Conservation (phyloP, 2,329 filamentous ascomycete species). For the Botrytis medusae region DNA sequence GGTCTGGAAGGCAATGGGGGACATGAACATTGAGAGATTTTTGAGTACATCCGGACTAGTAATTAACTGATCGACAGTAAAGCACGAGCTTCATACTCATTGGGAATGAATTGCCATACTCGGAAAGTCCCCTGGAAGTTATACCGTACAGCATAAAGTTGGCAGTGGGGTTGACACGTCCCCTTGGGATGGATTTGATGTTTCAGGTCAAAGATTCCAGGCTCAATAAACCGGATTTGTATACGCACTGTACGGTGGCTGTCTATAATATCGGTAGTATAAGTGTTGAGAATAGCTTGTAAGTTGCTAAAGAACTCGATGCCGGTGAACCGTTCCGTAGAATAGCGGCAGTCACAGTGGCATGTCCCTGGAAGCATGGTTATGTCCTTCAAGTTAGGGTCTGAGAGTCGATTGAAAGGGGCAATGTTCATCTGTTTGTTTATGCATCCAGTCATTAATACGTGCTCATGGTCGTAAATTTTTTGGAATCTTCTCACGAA, state of each 20-base stretch:
- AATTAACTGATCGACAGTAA: background rate
- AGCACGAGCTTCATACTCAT: background rate
- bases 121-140: background rate
- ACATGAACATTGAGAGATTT: background rate
- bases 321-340: background rate
- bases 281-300: background rate
- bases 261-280: background rate
- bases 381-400: background rate
- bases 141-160: background rate
- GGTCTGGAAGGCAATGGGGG: background rate
- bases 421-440: background rate
- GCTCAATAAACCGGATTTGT: background rate
- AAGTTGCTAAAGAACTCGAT: background rate
- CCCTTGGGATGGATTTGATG: constrained; percentile 2
- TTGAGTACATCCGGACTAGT: background rate
- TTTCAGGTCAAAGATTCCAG: background rate
- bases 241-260: background rate
- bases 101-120: background rate
- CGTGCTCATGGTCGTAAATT: background rate
- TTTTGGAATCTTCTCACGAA: background rate
- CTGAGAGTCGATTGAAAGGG: background rate
- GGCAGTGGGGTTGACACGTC: background rate
- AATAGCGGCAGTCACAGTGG: background rate
- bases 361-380: background rate
- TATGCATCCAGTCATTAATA: background rate